Evolutionary conservation across 352 stramenopile genomes (phyloP).

Genomic region (Detonula confervacea): DNA sequence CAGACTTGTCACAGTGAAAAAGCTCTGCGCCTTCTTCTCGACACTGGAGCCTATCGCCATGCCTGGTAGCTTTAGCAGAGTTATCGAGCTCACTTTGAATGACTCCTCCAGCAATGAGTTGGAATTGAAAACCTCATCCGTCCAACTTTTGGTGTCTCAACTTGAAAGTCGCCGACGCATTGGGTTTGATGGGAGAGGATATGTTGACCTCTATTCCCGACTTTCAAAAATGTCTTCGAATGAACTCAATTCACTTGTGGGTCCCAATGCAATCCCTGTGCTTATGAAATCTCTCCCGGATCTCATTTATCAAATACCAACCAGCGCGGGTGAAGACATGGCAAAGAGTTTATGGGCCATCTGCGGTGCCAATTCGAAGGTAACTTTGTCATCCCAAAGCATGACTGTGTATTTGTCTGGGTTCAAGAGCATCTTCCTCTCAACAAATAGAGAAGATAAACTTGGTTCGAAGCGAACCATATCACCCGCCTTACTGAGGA

Average conservation of each 20-base stretch:
- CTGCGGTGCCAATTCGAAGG: constrained; percentile 21
- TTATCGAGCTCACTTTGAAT: constrained; percentile 53
- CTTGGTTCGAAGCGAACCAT: constrained; percentile 30
- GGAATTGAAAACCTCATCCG: constrained; percentile 54
- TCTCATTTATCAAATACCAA: constrained; percentile 50
- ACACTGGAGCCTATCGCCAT: constrained; percentile 35
- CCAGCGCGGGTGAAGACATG: constrained; percentile 45
- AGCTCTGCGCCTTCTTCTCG: constrained; percentile 34
- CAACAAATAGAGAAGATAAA: constrained; percentile 13
- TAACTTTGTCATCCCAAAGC: constrained; percentile 6
- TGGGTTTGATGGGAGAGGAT: constrained; percentile 75
- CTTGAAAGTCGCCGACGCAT: constrained; percentile 63
- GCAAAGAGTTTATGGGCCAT: constrained; percentile 38
- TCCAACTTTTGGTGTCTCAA: constrained; percentile 70
- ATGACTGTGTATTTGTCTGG: constrained; percentile 36
- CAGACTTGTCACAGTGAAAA: constrained; percentile 6
- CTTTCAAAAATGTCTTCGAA: constrained; percentile 43
- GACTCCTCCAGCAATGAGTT: constrained; percentile 6
- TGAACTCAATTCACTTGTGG: constrained; percentile 24
- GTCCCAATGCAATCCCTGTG: constrained; percentile 12
- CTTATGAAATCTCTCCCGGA: constrained; percentile 41
- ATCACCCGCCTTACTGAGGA: constrained; percentile 45
- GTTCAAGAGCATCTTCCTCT: constrained; percentile 35
- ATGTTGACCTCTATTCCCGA: constrained; percentile 54
- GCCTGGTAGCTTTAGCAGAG: constrained; percentile 42